Evolutionary conservation across 164 flowering plant genomes (phyloP).

Genomic region (Vitis vinifera): ASM3070453v1 NC_081805.1:27644501-27645000

Average conservation of each 20-base stretch:
- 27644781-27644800: slow-evolving; percentile 20
- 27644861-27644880: slow-evolving; percentile 68
- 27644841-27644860: slow-evolving; percentile 13
- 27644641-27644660: no score
- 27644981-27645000: neutral
- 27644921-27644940: slow-evolving; percentile 93
- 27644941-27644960: slow-evolving; percentile 26
- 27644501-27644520: no score
- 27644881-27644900: slow-evolving; percentile 73
- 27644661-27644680: no score
- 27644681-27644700: neutral
- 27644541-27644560: no score
- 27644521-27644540: no score
- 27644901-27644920: slow-evolving; percentile 59
- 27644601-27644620: no score
- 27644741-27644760: slow-evolving; percentile 15
- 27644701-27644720: neutral
- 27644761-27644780: slow-evolving; percentile 2
- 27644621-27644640: no score
- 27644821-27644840: slow-evolving; percentile 77
- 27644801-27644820: slow-evolving; percentile 63
- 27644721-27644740: neutral
- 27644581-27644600: no score
- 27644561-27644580: no score
- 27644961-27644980: slow-evolving; percentile 22